Evolutionary conservation across 192 early-diverging fungal species (phyloP), one percentile per base, ranked within the genome.

Genomic region (Rhizoclosmatium globosum): DNA sequence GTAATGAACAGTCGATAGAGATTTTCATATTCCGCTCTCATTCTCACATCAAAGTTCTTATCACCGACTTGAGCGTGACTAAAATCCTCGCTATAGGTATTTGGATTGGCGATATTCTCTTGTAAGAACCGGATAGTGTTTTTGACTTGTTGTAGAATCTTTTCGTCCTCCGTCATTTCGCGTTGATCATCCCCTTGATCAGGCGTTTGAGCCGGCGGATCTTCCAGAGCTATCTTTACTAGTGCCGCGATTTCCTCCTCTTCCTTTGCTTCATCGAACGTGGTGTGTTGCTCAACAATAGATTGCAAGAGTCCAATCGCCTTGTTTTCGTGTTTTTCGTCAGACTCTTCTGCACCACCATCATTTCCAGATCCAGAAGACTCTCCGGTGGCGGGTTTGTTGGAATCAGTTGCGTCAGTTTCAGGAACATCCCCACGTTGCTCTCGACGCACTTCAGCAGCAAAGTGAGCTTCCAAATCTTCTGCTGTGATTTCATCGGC

Each of bases 21-120:
- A 59, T 87, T 86, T 44, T 86, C 85, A 77, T 87, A 89, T 68
- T 86, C 87, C 17, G 42, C 61, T 4, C 75, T 39, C 46, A 85
- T 79, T 15, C 79, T 73, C 0, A 75, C 60, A 57, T 81, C 50
- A 43, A 74, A 74, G 15, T 47, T 47, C 15, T 9, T 19, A 31
- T 74, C 72, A 7, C 48, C 31, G 4, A 23, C 58, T 7, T 47
- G 19, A 39, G 38, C 58, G 42, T 48, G n/a, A n/a, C 9, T 15
- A 47, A 11, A 48, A 23, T 31, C n/a, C 19, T 62, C 59, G 13
- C n/a, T 19, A 4, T 19, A 7, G 9, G 59, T 17, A 21, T 15
- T 44, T 17, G 72, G 72, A 9, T 39, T 13, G 2, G 41, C 17
- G 3, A 74, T 44, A 62, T 74, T 74, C 23, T 74, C 72, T 62